Evolutionary conservation across 345 rosid species (phyloP), one percentile per base, ranked within the genome.

Genomic region (Zanthoxylum bungeanum): DNA sequence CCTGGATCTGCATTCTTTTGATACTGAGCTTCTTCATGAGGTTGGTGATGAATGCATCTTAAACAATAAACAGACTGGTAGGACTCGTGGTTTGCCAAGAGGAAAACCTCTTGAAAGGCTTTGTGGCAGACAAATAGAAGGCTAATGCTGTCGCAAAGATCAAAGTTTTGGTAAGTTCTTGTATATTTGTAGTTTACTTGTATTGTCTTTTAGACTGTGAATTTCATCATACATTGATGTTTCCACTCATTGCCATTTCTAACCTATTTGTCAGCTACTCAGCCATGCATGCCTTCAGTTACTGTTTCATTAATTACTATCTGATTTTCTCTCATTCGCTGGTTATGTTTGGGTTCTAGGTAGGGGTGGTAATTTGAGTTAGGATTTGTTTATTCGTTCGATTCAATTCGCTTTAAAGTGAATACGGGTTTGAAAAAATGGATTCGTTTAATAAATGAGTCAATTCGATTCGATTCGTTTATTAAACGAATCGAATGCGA

Each of bases 1-100:
- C 21, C 79, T 95, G 64, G 99, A 95, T 91, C 93, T 95, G 64
- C 97, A 95, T 80, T 92, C 99, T 63, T 88, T 91, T 74, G 96
- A 92, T 78, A 95, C 98, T 1, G 99, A 95, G 78, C 87, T 95
- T 78, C 89, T 95, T 73, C 88, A 98, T 28, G 98, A 95, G 99
- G 99, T 95, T 70, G 57, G 77, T 71, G 2, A 37, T 46, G 55
- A 2, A 30, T 22, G 0, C 21, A 33, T 7, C 9, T 12, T 14
- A 51, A 88, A 80, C 78, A 84, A 68, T 70, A 88, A 89, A 75
- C 96, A 85, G 78, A 76, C 86, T 76, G 86, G 82, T 46, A 89
- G 99, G 79, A 75, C 84, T 77, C 83, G 85, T 68, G 89, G 66
- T 17, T 76, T 82, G 69, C 86, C 92, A n/a, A 8, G 98, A 95